Base-by-base conservation (phyloP, 2,329 filamentous ascomycete genomes). In the Colletotrichum higginsianum region DNA sequence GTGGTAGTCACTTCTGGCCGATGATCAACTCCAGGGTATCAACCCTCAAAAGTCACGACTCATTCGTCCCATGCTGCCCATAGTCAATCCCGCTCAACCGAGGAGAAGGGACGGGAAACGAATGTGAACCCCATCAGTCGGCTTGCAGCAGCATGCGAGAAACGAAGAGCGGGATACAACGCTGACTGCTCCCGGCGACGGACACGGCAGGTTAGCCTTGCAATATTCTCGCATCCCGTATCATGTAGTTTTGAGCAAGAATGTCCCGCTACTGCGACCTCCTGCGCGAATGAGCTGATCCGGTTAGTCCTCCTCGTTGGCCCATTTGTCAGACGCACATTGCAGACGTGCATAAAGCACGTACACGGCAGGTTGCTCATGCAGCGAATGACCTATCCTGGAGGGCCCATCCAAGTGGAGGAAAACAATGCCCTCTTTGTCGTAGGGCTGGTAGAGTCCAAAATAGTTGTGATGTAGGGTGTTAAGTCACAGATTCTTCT, bases 261-360 rank as follows among this genome's bases (percentile, higher is more conserved):
- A 60, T 26, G 9, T 30, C 67, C 62, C 49, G 26, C 67, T 56
- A 50, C 63, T 57, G 35, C 42, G 63, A 67, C 26, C 44, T 50
- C 18, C 67, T 71, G 63, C 63, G 63, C 56, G 35, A 57, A 67
- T 71, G 56, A 44, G 55, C 67, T 57, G 67, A 56, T 61, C 13
- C 55, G 13, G 42, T 57, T 61, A n/a, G 50, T 61, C 62, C 46
- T 44, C 38, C 13, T 57, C n/a, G n/a, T 55, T 63, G 7, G 6
- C 61, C 18, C 30, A 42, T 66, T 56, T 61, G 50, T 57, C 67
- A 61, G 49, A 67, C 50, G 44, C 67, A 61, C 30, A 12, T 57
- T 62, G 63, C 23, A 23, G 38, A 21, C 46, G 18, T 67, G 61
- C 61, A 61, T 50, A 42, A 18, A 44, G 53, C 61, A 60, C 40